Percentiles rank a stretch among this genome's conserved stretches.
phyloP scores from a whole-genome alignment of 495 filamentous ascomycete species.

The Cladorrhinum samala region DNA sequence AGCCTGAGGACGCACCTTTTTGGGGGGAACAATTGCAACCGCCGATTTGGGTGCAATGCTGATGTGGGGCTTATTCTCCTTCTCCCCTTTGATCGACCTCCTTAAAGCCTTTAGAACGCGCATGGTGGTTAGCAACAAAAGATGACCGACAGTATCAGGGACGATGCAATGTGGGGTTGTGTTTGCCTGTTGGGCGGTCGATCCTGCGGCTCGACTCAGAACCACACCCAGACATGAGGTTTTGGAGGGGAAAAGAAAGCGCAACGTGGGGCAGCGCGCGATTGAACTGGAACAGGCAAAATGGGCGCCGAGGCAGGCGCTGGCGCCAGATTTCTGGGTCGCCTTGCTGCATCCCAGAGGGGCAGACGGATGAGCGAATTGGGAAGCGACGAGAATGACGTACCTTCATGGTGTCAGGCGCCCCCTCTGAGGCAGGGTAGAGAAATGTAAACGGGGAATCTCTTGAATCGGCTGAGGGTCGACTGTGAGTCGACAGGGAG shows the following conservation, averaged over 20 bases:
- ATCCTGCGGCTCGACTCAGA: not conserved
- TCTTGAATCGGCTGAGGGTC: conserved; percentile 3
- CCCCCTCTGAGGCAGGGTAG: conserved; percentile 10
- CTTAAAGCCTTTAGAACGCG: conserved; percentile 61
- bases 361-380: conserved; percentile 6
- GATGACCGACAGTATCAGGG: not conserved
- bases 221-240: not conserved
- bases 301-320: conserved; percentile 6
- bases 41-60: conserved; percentile 89
- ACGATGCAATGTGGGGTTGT: too few species aligned
- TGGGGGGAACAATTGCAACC: conserved; percentile 91
- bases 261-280: not conserved
- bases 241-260: not conserved
- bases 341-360: not conserved
- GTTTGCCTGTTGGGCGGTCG: too few species aligned
- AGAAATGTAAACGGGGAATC: conserved; percentile 5
- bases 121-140: conserved; percentile 32
- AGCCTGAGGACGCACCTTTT: conserved; percentile 64
- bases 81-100: conserved; percentile 83
- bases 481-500: conserved; percentile 6
- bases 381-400: conserved; percentile 33
- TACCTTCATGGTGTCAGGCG: conserved; percentile 43
- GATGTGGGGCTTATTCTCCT: conserved; percentile 70
- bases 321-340: conserved; percentile 6
- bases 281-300: not conserved